phyloP scores from a whole-genome alignment of 2,329 filamentous ascomycete genomes.

The Colletotrichum melonis region DNA sequence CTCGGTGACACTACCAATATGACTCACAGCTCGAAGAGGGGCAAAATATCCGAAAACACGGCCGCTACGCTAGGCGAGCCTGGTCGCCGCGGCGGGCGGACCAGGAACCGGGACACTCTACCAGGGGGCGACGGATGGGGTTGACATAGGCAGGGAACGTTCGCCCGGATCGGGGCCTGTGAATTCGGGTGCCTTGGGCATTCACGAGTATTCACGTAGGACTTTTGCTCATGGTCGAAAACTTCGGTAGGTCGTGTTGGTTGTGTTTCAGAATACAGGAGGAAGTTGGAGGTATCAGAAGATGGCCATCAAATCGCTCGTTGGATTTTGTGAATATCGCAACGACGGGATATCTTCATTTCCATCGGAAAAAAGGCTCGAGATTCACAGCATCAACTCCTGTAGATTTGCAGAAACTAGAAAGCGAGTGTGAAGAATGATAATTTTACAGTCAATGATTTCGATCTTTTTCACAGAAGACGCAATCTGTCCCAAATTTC shows the following conservation, averaged over 20 bases:
- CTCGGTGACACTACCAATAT: neutral
- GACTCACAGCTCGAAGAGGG: neutral
- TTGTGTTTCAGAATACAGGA: neutral
- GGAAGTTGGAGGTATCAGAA: neutral
- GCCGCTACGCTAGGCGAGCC: neutral
- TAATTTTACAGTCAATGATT: constrained; percentile 42
- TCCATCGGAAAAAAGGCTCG: neutral
- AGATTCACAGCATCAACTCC: constrained; percentile 27
- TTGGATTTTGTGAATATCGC: neutral
- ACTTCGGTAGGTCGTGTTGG: neutral
- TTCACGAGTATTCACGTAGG: constrained; percentile 26
- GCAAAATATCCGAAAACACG: too few species aligned
- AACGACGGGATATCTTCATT: constrained; percentile 9
- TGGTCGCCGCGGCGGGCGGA: neutral
- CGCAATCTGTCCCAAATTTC: constrained; percentile 10
- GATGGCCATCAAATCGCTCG: neutral
- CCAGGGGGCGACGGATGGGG: neutral
- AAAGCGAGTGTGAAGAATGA: constrained; percentile 44
- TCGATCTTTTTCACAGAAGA: neutral
- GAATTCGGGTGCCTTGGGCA: constrained; percentile 11
- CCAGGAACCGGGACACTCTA: constrained; percentile 11
- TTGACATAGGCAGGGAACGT: neutral
- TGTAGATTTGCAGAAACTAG: constrained; percentile 1
- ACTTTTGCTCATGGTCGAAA: neutral
- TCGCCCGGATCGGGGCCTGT: neutral